Conservation (phyloP, 257 asterid species). For the Penstemon newberryi region DNA sequence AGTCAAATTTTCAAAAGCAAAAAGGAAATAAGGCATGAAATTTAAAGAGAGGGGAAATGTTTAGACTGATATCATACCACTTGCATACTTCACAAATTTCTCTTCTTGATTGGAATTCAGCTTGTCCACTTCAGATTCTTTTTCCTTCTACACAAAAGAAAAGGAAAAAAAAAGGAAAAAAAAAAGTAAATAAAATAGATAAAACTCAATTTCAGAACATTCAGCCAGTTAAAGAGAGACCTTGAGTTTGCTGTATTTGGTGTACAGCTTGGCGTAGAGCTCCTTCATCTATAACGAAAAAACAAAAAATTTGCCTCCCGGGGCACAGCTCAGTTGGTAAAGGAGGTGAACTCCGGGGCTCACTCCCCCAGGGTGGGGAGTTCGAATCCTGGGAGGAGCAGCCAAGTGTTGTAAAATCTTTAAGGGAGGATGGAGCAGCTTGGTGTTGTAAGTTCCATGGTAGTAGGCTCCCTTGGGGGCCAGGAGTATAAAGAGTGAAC, state of each 20-base stretch:
- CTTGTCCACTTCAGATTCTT: constrained; percentile 57
- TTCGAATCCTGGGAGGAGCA: too few species aligned
- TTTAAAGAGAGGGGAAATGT: background rate
- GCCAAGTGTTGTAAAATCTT: too few species aligned
- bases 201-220: background rate
- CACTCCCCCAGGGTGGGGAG: too few species aligned
- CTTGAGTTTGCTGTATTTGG: constrained; percentile 63
- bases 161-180: too few species aligned
- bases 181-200: background rate
- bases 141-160: constrained; percentile 50
- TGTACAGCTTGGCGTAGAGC: constrained; percentile 67
- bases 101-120: constrained; percentile 68
- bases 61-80: constrained; percentile 44
- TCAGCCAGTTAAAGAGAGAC: constrained; percentile 30
- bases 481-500: too few species aligned
- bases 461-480: too few species aligned
- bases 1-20: background rate
- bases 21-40: background rate
- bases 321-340: too few species aligned
- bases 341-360: too few species aligned
- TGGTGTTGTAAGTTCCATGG: too few species aligned
- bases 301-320: too few species aligned
- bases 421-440: too few species aligned
- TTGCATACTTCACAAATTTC: constrained; percentile 56
- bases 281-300: constrained; percentile 55